These are phyloP conservation scores for Macrotyloma uniflorum DNA, from an alignment of 306 rosid genomes.

Conservation along the genomic window DNA sequence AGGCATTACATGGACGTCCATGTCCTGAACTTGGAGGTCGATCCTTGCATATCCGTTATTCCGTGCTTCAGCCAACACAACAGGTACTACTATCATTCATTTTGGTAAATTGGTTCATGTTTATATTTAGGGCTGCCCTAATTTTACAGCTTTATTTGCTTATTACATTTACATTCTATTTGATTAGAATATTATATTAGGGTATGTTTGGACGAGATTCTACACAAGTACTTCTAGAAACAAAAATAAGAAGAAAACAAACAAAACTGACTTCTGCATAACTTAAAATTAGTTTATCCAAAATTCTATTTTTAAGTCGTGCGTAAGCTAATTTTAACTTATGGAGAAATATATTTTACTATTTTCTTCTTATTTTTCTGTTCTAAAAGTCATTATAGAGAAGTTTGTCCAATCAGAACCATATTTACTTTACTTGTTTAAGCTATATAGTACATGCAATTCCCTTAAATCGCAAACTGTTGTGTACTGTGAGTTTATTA, in stretches of 20 bases:
- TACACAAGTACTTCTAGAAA: too few relatives aligned
- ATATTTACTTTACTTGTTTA: background rate
- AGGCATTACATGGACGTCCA: slow-evolving; percentile 63
- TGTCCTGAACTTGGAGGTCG: slow-evolving; percentile 76
- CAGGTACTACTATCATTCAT: slow-evolving; percentile 34
- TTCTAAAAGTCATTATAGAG: too few relatives aligned
- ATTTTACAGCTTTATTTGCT: background rate
- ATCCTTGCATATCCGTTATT: slow-evolving; percentile 71
- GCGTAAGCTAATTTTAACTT: too few relatives aligned
- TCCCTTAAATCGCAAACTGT: background rate
- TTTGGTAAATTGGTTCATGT: background rate
- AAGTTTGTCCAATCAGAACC: too few relatives aligned
- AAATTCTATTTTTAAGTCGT: too few relatives aligned
- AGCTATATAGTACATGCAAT: background rate
- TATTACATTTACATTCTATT: background rate
- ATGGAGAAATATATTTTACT: too few relatives aligned
- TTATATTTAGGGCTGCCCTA: background rate
- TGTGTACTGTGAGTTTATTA: background rate
- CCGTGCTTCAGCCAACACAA: slow-evolving; percentile 61
- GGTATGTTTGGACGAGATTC: too few relatives aligned
- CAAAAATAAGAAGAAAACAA: too few relatives aligned
- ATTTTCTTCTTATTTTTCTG: too few relatives aligned
- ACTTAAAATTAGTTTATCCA: too few relatives aligned
- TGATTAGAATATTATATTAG: background rate
- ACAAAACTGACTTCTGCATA: too few relatives aligned